phyloP scores from a whole-genome alignment of 2,329 filamentous ascomycete species.

The Alternaria alternata region DNA sequence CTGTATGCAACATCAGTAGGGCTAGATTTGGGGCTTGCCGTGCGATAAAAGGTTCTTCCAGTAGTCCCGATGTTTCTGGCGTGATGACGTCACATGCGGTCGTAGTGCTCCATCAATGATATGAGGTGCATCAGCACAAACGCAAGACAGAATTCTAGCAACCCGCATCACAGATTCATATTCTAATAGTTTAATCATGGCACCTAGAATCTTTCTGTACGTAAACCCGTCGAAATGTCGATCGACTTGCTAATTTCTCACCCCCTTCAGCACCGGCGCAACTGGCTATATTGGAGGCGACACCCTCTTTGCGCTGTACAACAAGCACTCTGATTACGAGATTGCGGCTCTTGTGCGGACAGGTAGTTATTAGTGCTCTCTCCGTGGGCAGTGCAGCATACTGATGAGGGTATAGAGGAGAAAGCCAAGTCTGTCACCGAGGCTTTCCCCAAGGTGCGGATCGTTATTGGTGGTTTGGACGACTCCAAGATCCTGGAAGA shows the following conservation, averaged over 20 bases:
- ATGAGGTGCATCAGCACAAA: background rate
- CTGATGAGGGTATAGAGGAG: slow-evolving; percentile 40
- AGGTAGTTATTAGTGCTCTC: slow-evolving; percentile 3
- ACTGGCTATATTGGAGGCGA: slow-evolving; percentile 51
- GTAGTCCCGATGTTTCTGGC: background rate
- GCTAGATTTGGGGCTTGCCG: background rate
- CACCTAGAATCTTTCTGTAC: slow-evolving; percentile 37
- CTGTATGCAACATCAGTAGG: background rate
- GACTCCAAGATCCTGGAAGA: slow-evolving; percentile 55
- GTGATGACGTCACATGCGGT: slow-evolving; percentile 6
- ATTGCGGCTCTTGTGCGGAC: slow-evolving; percentile 55
- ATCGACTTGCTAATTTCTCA: background rate
- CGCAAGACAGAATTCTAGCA: background rate
- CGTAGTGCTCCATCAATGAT: background rate
- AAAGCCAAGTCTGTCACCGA: slow-evolving; percentile 54
- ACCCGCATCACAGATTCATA: no score
- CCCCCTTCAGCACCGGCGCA: slow-evolving; percentile 29
- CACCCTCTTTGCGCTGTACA: slow-evolving; percentile 53
- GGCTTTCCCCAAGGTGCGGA: slow-evolving; percentile 55
- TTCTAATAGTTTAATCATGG: slow-evolving; percentile 14
- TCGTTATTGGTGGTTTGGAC: slow-evolving; percentile 61
- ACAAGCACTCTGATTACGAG: slow-evolving; percentile 57
- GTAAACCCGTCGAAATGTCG: background rate
- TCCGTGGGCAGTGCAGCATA: background rate
- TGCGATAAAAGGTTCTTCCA: slow-evolving; percentile 8